A percentile compares a stretch with the other conserved stretches of the same genome.
phyloP scores from a whole-genome alignment of 2,329 filamentous ascomycete genomes.

The Cladosporium sphaerospermum region DNA sequence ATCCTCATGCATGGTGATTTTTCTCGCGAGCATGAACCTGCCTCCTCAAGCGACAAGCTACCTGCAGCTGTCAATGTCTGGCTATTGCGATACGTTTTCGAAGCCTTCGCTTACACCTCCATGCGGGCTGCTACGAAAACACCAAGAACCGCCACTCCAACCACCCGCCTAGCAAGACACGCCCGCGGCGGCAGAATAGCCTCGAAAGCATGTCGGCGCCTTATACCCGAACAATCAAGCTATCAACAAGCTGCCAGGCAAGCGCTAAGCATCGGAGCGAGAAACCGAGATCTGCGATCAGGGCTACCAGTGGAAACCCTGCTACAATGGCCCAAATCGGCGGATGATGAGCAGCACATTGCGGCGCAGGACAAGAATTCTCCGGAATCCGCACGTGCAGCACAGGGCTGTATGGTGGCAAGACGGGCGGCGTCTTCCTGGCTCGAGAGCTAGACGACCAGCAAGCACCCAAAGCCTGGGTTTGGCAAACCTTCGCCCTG shows the following conservation, averaged over 20 bases:
- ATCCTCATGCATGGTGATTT: no score
- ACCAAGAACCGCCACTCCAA: neutral
- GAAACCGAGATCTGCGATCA: neutral
- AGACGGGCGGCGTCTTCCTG: neutral
- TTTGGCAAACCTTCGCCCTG: neutral
- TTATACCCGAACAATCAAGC: neutral
- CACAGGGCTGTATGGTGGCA: neutral
- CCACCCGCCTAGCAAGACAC: neutral
- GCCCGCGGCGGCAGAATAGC: neutral
- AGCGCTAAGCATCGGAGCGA: neutral
- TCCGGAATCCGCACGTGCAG: neutral
- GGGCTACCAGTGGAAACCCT: neutral
- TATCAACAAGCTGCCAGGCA: neutral
- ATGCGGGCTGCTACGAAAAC: no score
- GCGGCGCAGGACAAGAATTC: neutral
- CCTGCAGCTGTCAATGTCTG: neutral
- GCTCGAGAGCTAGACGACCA: neutral
- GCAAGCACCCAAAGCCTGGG: neutral
- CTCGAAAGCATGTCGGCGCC: neutral
- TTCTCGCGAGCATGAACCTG: neutral
- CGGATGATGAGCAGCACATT: conserved; percentile 6
- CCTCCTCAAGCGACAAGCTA: neutral
- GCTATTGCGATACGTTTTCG: no score
- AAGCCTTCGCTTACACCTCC: no score
- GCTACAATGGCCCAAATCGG: neutral